Percentiles rank a stretch among this genome's conserved stretches.
These are phyloP conservation scores for Phytopythium montanum DNA, from an alignment of 352 stramenopile species.

Conservation along the genomic window DNA sequence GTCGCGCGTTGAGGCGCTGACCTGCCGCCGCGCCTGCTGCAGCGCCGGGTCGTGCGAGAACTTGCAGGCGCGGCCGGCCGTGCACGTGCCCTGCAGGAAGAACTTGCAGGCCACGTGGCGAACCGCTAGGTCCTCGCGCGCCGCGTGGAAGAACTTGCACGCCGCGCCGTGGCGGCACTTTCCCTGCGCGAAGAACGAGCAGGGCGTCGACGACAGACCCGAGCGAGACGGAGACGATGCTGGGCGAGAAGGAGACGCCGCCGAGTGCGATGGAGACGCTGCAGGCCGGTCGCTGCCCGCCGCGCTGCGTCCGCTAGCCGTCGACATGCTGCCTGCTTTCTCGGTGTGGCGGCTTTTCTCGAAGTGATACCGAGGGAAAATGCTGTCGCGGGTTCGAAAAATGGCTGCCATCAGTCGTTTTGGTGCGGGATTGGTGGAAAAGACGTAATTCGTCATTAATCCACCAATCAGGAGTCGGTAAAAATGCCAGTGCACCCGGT, in stretches of 20 bases:
- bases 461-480: neutral
- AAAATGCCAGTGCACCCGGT: neutral
- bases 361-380: neutral
- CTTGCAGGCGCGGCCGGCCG: conserved; percentile 55
- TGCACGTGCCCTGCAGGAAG: conserved; percentile 64
- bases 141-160: conserved; percentile 66
- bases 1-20: conserved; percentile 43
- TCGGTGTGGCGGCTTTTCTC: neutral
- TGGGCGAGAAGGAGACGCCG: conserved; percentile 7
- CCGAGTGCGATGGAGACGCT: conserved; percentile 12
- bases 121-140: conserved; percentile 29
- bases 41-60: conserved; percentile 47
- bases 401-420: neutral
- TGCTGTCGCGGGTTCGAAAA: conserved; percentile 1
- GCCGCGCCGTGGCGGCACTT: conserved; percentile 65
- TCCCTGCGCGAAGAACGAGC: conserved; percentile 61
- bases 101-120: conserved; percentile 63
- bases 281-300: conserved; percentile 1
- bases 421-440: neutral
- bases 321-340: conserved; percentile 1
- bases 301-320: neutral
- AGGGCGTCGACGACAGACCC: conserved; percentile 17
- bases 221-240: conserved; percentile 1
- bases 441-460: neutral
- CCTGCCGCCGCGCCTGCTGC: conserved; percentile 16